Evolutionary conservation across 2,329 filamentous ascomycete genomes (phyloP), one percentile per base, ranked within the genome.

Genomic region (Fusarium torreyae): DNA sequence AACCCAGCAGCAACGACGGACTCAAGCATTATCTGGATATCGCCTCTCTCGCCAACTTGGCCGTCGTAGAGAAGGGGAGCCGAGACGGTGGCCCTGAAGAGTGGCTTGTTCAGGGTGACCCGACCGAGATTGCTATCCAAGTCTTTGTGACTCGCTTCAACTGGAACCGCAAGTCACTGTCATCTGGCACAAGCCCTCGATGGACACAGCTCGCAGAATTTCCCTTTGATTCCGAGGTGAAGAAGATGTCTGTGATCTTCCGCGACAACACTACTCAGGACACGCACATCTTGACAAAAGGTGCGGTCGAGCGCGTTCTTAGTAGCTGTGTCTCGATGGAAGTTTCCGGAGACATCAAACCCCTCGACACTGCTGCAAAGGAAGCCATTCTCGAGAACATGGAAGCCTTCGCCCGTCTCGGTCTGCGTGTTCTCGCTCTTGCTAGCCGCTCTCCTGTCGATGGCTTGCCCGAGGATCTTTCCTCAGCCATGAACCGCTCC

Each of bases 211-310:
- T 89, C 20, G 87, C 88, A 2, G 91, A 93, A 72, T 92, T 91
- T 58, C 91, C 91, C 0, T 94, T 93, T 71, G 91, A 93, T 74
- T 92, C 90, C 0, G 87, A 87, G 57, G 86, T 93, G 65, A 93
- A 93, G 82, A 91, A 90, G 72, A 93, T 93, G 91, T 91, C 90
- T 0, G 89, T 92, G 33, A 88, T 92, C 46, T 91, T 90, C 76
- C 75, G 84, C 50, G 76, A 84, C 26, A 72, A 71, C 6, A 71
- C 77, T 5, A 79, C 75, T 2, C 75, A 78, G 26, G 76, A 81
- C 44, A 81, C 80, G 53, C 82, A 79, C 67, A 81, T 88, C 43
- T 89, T 89, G 73, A 89, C 87, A 54, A 90, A 89, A 74, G 89
- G 88, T 51, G 90, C 90, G 3, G 89, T 92, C 3, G 90, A 92